Evolutionary conservation across 805 yeast species (phyloP).

Genomic region (Schwanniomyces polymorphus): DNA sequence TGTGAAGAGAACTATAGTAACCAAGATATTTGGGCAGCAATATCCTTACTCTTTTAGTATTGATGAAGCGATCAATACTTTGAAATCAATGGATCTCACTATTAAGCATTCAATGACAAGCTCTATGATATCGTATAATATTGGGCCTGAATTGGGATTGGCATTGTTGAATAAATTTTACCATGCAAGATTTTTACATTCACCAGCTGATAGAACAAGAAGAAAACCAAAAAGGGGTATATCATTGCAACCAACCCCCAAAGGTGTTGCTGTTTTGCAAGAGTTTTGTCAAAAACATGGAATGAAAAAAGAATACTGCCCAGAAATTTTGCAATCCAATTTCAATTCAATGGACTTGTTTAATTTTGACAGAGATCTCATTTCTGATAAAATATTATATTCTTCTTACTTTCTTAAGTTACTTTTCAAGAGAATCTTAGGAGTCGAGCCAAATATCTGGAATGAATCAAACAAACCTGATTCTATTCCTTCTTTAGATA

Average conservation of each 20-base stretch:
- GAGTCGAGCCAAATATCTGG: conserved; percentile 72
- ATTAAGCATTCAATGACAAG: conserved; percentile 51
- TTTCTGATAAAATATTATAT: conserved; percentile 57
- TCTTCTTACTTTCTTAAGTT: conserved; percentile 66
- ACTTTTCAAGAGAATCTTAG: conserved; percentile 63
- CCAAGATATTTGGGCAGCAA: conserved; percentile 7
- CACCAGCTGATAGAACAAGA: conserved; percentile 73
- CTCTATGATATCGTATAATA: conserved; percentile 54
- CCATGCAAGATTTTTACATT: conserved; percentile 65
- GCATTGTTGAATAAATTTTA: conserved; percentile 52
- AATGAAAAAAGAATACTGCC: conserved; percentile 35
- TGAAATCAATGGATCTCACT: conserved; percentile 50
- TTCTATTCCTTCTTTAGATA: conserved; percentile 34
- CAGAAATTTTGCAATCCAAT: conserved; percentile 50
- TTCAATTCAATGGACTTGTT: conserved; percentile 75
- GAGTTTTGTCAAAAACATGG: conserved; percentile 61
- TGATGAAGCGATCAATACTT: conserved; percentile 49
- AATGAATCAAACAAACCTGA: conserved; percentile 55
- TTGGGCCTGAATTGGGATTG: conserved; percentile 50
- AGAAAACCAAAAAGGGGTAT: conserved; percentile 40
- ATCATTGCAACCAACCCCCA: conserved; percentile 82
- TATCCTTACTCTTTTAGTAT: conserved; percentile 54
- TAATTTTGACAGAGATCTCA: conserved; percentile 60
- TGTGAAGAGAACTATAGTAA: conserved; percentile 7
- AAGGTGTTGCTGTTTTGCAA: conserved; percentile 74